These are phyloP conservation scores for Globisporangium rhizosaccharum DNA, from an alignment of 352 stramenopile species.

Conservation along the genomic window DNA sequence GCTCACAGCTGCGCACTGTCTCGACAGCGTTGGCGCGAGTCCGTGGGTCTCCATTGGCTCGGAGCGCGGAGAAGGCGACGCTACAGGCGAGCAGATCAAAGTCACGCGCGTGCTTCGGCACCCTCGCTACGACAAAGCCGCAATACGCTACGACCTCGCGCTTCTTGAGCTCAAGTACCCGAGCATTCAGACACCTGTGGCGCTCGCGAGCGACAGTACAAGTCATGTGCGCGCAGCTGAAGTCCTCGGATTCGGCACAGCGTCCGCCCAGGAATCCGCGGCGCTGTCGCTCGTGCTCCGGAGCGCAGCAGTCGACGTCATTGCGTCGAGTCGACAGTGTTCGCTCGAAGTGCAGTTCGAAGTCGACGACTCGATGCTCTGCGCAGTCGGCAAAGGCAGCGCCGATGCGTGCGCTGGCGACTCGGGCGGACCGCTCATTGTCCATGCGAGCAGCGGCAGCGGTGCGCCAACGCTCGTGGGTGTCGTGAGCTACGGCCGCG, in stretches of 20 bases:
- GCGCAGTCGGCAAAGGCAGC: background rate
- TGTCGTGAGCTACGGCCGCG: slow-evolving; percentile 1
- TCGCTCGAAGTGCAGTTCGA: background rate
- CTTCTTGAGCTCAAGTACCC: slow-evolving; percentile 1
- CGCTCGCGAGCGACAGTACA: background rate
- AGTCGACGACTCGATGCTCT: slow-evolving; percentile 6
- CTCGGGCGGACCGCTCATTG: slow-evolving; percentile 2
- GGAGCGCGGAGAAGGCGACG: background rate
- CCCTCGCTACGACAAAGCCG: background rate
- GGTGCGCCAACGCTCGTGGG: background rate
- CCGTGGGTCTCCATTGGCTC: slow-evolving; percentile 1
- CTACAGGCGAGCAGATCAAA: slow-evolving; percentile 2
- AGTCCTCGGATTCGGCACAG: background rate
- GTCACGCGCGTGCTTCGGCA: background rate
- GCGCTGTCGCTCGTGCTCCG: background rate
- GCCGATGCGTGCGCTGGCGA: slow-evolving; percentile 3
- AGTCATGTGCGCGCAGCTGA: background rate
- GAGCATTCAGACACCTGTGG: background rate
- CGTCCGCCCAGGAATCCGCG: background rate
- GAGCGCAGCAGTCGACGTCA: background rate
- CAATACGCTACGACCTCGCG: background rate
- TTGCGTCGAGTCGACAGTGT: background rate
- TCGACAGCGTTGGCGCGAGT: background rate
- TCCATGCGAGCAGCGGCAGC: background rate
- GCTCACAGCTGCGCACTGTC: slow-evolving; percentile 1